Base-by-base conservation (phyloP, 2,329 filamentous ascomycete species). In the Ophiosphaerella korrae region DNA sequence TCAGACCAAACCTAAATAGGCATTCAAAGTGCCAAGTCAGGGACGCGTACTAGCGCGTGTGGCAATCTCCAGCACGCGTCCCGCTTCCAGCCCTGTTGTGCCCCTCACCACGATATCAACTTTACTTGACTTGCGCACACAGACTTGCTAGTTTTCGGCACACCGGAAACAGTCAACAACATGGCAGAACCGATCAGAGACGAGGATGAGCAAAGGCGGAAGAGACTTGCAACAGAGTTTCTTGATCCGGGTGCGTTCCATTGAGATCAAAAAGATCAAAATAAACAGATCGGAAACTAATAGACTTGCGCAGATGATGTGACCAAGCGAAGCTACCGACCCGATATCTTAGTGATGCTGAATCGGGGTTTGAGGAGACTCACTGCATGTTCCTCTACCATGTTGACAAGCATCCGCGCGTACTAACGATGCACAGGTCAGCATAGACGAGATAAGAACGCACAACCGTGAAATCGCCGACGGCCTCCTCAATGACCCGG, bases 181-280 rank as follows among this genome's bases (percentile, higher is more conserved):
- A 73, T 73, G 70, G 46, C 63, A 42, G 67, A 68, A 43, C 53
- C 62, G 14, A 66, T 95, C 66, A 85, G 88, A 75, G 92, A 97
- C 81, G 90, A 94, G 75, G 90, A 88, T 60, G 86, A 88, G 65
- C 84, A 86, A 64, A 88, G 95, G 78, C 90, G 92, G 67, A 85
- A 96, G 73, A 88, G 91, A 66, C 85, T 88, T 58, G 92, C 91
- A n/a, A 84, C 88, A 66, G 92, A 97, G 74, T 97, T 97, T 70
- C 85, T 97, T 37, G 93, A 97, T 79, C 93, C 93, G 54, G 87
- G 92, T 96, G 83, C 68, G 87, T 75, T 38, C 7, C 2, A 3
- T 31, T 5, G 21, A 23, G 31, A 14, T 32, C 16, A 11, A 12
- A 11, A 36, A 23, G 31, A 14, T 32, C 16, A 11, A 12, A 11